Evolutionary conservation across 2,329 filamentous ascomycete species (phyloP), one percentile per base, ranked within the genome.

Genomic region (Xylaria digitata): DNA sequence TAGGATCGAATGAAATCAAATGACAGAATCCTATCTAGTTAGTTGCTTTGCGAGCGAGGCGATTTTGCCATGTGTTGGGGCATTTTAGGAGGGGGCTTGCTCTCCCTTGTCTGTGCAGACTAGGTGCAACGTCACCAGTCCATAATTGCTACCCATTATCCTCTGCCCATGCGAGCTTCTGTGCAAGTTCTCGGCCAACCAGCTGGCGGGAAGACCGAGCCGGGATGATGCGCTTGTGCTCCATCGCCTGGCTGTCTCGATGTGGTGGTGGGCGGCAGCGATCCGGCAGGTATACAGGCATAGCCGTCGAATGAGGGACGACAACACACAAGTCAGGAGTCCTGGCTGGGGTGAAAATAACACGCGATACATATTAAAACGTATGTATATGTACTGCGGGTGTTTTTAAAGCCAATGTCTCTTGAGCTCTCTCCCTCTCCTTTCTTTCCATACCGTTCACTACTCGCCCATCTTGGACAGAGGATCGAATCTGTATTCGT

Each of bases 241-340:
- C 69, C 49, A 61, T 61, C 64, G 61, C 60, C 71, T 70, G 65
- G 56, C 60, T 71, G 68, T 69, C 66, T 71, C 69, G 64, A 71
- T 66, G 60, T 59, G 54, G 65, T 52, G 56, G 65, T 52, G 56
- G 52, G 30, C 56, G 59, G 64, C 57, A 65, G 42, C 50, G 58
- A 67, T 65, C 53, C 55, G 53, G 34, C 40, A 65, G 43, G 49
- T 56, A 63, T 53, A 61, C 63, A 54, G 58, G 54, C 61, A 57
- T 69, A 61, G 53, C 43, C 50, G 56, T 23, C 63, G 54, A 67
- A 70, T 70, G 40, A 63, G 46, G 54, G 37, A 63, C 37, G 37
- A 55, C 61, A 50, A 59, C 63, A 66, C 61, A 63, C 45, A 66
- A 21, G 40, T 34, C 43, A 63, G 58, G 26, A 60, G 66, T 53